These are phyloP conservation scores for Perilla frutescens DNA, from an alignment of 257 asterid genomes.

Conservation along the genomic window DNA sequence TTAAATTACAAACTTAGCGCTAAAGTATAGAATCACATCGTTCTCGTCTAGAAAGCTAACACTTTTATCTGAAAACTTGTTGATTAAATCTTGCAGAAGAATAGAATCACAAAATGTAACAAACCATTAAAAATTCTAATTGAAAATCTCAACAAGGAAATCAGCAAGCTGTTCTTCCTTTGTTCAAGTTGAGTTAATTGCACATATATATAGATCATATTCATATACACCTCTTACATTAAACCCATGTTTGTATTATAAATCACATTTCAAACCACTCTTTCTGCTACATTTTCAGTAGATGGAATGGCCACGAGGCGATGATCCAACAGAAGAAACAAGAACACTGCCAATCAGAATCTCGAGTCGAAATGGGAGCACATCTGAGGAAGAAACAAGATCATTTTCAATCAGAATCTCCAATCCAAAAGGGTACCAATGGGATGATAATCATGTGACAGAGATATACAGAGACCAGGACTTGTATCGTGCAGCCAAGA, in stretches of 20 bases:
- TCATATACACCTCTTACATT: too few species aligned
- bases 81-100: too few species aligned
- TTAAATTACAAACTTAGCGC: too few species aligned
- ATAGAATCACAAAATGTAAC: too few species aligned
- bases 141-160: too few species aligned
- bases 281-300: too few species aligned
- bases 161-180: too few species aligned
- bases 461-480: conserved; percentile 20
- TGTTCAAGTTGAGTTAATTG: background rate
- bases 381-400: background rate
- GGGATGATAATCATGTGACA: background rate
- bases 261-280: background rate
- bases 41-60: background rate
- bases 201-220: too few species aligned
- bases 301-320: background rate
- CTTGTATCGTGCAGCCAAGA: conserved; percentile 33
- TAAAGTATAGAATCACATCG: background rate
- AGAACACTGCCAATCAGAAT: background rate
- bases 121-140: too few species aligned
- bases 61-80: background rate
- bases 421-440: background rate
- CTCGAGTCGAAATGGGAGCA: background rate
- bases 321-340: background rate
- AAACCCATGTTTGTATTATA: background rate
- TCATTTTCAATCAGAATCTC: background rate